These are phyloP conservation scores for Penicillium sp. DNA, from an alignment of 2,329 filamentous ascomycete species.

Conservation along the genomic window DNA sequence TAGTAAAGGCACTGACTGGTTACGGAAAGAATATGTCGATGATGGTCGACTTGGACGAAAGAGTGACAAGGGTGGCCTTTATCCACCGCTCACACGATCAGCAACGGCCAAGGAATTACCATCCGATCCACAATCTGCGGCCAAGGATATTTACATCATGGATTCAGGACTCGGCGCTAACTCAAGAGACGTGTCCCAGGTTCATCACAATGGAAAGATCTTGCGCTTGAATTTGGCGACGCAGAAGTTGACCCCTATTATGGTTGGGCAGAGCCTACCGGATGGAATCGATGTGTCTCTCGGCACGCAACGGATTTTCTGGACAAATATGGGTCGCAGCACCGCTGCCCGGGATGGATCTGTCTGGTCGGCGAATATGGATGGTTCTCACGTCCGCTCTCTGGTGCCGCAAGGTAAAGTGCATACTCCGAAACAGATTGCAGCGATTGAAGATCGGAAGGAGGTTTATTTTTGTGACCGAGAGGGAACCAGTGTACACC, in stretches of 20 bases:
- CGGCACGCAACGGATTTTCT: constrained; percentile 47
- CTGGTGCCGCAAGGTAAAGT: constrained; percentile 51
- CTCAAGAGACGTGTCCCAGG: constrained; percentile 15
- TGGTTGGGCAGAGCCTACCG: constrained; percentile 36
- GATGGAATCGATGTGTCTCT: constrained; percentile 51
- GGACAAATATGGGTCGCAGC: constrained; percentile 56
- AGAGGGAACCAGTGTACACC: constrained; percentile 44
- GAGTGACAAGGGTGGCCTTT: constrained; percentile 44
- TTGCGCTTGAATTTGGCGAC: constrained; percentile 20
- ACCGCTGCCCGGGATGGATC: constrained; percentile 46
- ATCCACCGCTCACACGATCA: constrained; percentile 30
- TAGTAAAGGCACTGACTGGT: constrained; percentile 46
- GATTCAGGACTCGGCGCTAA: constrained; percentile 31
- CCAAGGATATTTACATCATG: constrained; percentile 25
- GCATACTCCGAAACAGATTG: constrained; percentile 55
- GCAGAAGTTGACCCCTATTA: constrained; percentile 16
- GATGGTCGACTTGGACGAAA: constrained; percentile 51
- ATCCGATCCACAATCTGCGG: constrained; percentile 3
- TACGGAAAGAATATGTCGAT: constrained; percentile 51
- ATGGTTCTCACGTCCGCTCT: constrained; percentile 51
- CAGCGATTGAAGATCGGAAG: constrained; percentile 28
- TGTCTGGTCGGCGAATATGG: constrained; percentile 52
- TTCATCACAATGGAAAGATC: constrained; percentile 22
- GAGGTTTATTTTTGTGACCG: constrained; percentile 51
- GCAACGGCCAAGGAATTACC: constrained; percentile 10